These are phyloP conservation scores for Geotrichum citri-aurantii DNA, from an alignment of 1,139 yeast genomes.

Conservation along the genomic window DNA sequence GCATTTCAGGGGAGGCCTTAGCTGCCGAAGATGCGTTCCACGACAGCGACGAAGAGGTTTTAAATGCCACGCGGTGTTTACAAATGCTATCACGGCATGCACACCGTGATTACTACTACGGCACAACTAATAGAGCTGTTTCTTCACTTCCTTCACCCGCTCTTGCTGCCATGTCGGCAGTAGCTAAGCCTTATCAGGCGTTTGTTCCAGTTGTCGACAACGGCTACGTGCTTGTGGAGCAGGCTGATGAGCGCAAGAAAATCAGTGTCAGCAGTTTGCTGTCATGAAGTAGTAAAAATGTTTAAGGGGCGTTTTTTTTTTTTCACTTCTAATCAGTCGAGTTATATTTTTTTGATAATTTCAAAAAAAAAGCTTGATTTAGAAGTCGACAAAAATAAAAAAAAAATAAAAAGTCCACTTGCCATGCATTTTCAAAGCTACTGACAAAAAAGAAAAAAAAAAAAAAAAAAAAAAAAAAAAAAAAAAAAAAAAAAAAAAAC, in stretches of 20 bases:
- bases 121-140: neutral
- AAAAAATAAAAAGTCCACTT: too few relatives aligned
- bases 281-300: too few relatives aligned
- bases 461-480: too few relatives aligned
- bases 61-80: slow-evolving; percentile 4
- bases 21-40: neutral
- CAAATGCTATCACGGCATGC: slow-evolving; percentile 6
- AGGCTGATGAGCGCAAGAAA: neutral
- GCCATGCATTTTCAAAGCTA: too few relatives aligned
- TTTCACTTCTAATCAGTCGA: neutral
- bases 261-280: neutral
- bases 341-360: too few relatives aligned
- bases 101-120: neutral
- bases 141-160: neutral
- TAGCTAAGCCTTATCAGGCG: neutral
- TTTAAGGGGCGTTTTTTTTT: neutral
- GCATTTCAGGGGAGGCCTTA: neutral
- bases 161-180: neutral
- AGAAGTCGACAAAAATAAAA: too few relatives aligned
- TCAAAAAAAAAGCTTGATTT: neutral
- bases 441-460: too few relatives aligned
- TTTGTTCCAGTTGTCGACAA: neutral
- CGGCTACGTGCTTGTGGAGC: neutral
- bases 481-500: neutral
- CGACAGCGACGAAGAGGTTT: slow-evolving; percentile 4